phyloP scores from a whole-genome alignment of 2,329 filamentous ascomycete genomes.

The Pseudopyricularia cyperi region DNA sequence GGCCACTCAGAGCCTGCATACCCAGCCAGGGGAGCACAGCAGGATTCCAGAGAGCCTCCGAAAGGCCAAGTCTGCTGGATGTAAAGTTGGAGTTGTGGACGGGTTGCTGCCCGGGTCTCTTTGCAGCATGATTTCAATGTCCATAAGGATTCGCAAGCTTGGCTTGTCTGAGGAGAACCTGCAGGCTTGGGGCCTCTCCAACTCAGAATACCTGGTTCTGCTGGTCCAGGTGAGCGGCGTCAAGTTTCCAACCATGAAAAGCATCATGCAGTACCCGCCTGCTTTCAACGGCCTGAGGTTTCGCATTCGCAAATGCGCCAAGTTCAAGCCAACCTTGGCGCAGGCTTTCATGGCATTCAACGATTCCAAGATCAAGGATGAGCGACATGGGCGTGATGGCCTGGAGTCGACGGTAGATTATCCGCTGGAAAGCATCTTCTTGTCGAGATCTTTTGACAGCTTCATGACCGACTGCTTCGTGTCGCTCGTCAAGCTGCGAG shows the following conservation, averaged over 20 bases:
- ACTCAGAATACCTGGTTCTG: constrained; percentile 58
- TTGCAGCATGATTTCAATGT: constrained; percentile 46
- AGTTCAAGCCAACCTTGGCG: constrained; percentile 53
- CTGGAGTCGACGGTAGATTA: neutral
- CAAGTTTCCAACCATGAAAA: constrained; percentile 44
- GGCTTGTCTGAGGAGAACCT: constrained; percentile 62
- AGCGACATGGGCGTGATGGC: no score
- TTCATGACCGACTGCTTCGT: constrained; percentile 56
- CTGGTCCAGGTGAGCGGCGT: constrained; percentile 48
- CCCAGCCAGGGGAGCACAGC: neutral
- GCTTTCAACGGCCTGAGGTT: constrained; percentile 34
- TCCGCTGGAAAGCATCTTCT: constrained; percentile 43
- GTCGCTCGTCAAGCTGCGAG: constrained; percentile 46
- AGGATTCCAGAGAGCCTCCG: constrained; percentile 47
- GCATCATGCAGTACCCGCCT: constrained; percentile 25
- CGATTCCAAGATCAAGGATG: neutral
- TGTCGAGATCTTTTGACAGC: constrained; percentile 57
- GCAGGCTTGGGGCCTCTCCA: constrained; percentile 61
- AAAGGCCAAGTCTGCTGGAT: constrained; percentile 49
- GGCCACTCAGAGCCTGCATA: constrained; percentile 5
- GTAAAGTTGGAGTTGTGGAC: constrained; percentile 52
- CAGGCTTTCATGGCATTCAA: constrained; percentile 20
- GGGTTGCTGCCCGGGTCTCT: constrained; percentile 26
- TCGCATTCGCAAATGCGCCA: constrained; percentile 55
- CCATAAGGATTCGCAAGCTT: constrained; percentile 56